Base-by-base conservation (phyloP, 257 asterid species). In the Primulina eburnea region DNA sequence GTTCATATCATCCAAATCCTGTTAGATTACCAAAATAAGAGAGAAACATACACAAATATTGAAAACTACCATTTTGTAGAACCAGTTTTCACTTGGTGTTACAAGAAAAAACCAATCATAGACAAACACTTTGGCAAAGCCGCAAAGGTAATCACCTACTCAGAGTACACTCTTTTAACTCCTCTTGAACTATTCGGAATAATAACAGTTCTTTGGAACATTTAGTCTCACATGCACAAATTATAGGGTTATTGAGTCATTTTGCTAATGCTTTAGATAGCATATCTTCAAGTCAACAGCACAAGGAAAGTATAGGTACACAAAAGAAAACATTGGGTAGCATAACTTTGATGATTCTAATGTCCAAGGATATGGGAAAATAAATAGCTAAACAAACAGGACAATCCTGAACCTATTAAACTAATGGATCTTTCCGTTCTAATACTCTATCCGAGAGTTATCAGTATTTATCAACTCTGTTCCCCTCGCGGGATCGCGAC, bases 1-100 rank as follows among this genome's bases (percentile, higher is more conserved):
- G 85, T 92, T 89, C 96, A 92, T 92, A 77, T 92, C 98, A 76
- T 92, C 98, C 87, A 92, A 81, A 82, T 92, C 98, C 96, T 92
- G 80, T 35, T 64, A 50, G 53, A 65, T 34, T 56, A 67, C 57
- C 63, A 34, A 69, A 21, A 38, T 73, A 37, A 43, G 78, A 71
- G n/a, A 67, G 43, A 62, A 64, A 16, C 34, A 47, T 24, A 34
- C 29, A 71, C 53, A 59, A 43, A 43, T 17, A 40, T n/a, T 30
- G 37, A 33, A 40, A 68, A 34, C 30, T 7, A 37, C 37, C 7
- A 34, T 65, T 71, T 37, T 32, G 16, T 24, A 47, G 40, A 47
- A 17, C 37, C 28, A 32, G 56, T 55, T 65, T 21, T 37, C 21
- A 16, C 58, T 62, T 53, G 17, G 57, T 34, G 5, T 18, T 60